phyloP scores from a whole-genome alignment of 2,329 filamentous ascomycete genomes.

The Cercospora canescens region DNA sequence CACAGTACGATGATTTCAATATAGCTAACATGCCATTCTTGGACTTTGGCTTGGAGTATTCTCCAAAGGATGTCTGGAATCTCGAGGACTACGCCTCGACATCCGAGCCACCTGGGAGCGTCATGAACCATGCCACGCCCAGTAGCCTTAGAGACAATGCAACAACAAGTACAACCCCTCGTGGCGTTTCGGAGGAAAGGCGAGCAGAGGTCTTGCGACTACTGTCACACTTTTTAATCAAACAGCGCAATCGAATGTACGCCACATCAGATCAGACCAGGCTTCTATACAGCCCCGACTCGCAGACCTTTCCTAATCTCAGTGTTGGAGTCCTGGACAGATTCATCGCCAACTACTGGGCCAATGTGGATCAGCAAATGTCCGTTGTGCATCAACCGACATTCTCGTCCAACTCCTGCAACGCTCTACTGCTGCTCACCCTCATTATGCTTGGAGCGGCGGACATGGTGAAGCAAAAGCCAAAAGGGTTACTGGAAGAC shows the following conservation, averaged over 20 bases:
- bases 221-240: slow-evolving; percentile 12
- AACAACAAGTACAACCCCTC: not conserved
- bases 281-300: slow-evolving; percentile 15
- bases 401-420: slow-evolving; percentile 80
- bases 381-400: slow-evolving; percentile 91
- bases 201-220: slow-evolving; percentile 7
- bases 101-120: slow-evolving; percentile 5
- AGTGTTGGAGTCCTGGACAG: slow-evolving; percentile 91
- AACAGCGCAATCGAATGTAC: slow-evolving; percentile 12
- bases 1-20: slow-evolving; percentile 28
- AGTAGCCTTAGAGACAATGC: not conserved
- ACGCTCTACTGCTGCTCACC: slow-evolving; percentile 75
- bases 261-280: slow-evolving; percentile 5
- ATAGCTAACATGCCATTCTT: slow-evolving; percentile 28
- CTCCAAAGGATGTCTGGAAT: slow-evolving; percentile 25
- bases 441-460: slow-evolving; percentile 90
- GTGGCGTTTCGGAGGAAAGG: slow-evolving; percentile 12
- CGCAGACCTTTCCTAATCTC: slow-evolving; percentile 49
- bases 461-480: slow-evolving; percentile 77
- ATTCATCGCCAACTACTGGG: slow-evolving; percentile 89
- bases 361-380: slow-evolving; percentile 85
- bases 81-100: slow-evolving; percentile 16
- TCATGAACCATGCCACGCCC: slow-evolving; percentile 6
- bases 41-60: slow-evolving; percentile 30
- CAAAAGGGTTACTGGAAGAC: slow-evolving; percentile 68